Evolutionary conservation across 2,329 filamentous ascomycete genomes (phyloP), one percentile per base, ranked within the genome.

Genomic region (Aureobasidium melanogenum): DNA sequence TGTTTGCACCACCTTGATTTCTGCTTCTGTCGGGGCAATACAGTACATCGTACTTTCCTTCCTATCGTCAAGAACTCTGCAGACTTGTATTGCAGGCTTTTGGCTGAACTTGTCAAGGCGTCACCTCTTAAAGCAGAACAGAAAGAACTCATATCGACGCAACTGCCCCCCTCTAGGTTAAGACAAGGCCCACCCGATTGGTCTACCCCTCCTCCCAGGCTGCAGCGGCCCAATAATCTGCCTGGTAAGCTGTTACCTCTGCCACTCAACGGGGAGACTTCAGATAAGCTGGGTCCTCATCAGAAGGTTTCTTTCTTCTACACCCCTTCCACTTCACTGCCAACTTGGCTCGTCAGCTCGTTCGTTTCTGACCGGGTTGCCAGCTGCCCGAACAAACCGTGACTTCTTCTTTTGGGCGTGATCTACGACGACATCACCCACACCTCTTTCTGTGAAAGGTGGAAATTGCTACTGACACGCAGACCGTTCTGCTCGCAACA

Each of bases 1-100:
- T 58, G 28, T 51, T 19, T 56, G 43, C 32, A 59, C 44, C 44
- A 59, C 56, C 56, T 59, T 59, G 56, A 59, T 59, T 48, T 59
- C 56, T 48, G 22, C 56, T 28, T 58, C 19, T 17, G 12, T 28
- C 54, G 41, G 30, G 22, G 30, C 19, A 22, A 47, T 56, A 47
- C 41, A 36, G 41, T 26, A 46, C 54, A 19, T 57, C 26, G 19
- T 47, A 47, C 41, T 17, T 47, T 57, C 26, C 38, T 47, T 47
- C 30, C 26, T 47, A 32, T 47, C 19, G 39, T 57, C 54, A 38
- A 57, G 41, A 38, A 38, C 28, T 38, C 17, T 47, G 19, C 54
- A 47, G 41, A 47, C 22, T 47, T 32, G 28, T 47, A 12, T 47
- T 38, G 38, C 54, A 47, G 38, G 32, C 30, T 36, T 57, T 24